These are phyloP conservation scores for Metarhizium album DNA, from an alignment of 2,329 filamentous ascomycete species.

Conservation along the genomic window DNA sequence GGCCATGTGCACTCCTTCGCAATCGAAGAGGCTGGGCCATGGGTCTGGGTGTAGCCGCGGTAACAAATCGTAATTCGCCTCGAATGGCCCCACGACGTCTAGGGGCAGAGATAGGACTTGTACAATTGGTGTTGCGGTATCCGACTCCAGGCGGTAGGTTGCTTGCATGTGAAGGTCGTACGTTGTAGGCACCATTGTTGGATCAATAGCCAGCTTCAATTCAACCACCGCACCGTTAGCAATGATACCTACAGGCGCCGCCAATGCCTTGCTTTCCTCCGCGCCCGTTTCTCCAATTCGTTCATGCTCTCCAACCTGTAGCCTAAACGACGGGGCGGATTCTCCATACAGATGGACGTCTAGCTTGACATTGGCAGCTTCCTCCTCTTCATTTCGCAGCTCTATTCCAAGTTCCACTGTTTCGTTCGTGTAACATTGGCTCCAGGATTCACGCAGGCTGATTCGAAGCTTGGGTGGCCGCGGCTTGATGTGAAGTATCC, in stretches of 20 bases:
- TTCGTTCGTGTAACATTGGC: constrained; percentile 82
- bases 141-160: constrained; percentile 68
- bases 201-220: constrained; percentile 38
- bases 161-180: constrained; percentile 64
- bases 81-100: constrained; percentile 72
- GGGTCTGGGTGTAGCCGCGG: constrained; percentile 65
- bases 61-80: constrained; percentile 80
- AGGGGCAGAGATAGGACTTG: constrained; percentile 62
- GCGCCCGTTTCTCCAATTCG: constrained; percentile 20
- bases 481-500: constrained; percentile 63
- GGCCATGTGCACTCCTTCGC: constrained; percentile 33
- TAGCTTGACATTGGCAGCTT: constrained; percentile 60
- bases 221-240: constrained; percentile 30
- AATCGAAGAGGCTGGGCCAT: constrained; percentile 82
- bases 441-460: constrained; percentile 46
- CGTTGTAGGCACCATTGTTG: constrained; percentile 37
- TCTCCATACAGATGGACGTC: constrained; percentile 58
- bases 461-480: constrained; percentile 89
- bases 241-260: constrained; percentile 36
- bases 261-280: constrained; percentile 33
- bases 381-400: constrained; percentile 73
- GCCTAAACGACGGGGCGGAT: constrained; percentile 33
- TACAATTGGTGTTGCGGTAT: constrained; percentile 69
- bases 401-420: constrained; percentile 56
- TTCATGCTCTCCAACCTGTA: constrained; percentile 26